Base-by-base conservation (phyloP, 257 asterid genomes). In the Petunia secreta region DNA sequence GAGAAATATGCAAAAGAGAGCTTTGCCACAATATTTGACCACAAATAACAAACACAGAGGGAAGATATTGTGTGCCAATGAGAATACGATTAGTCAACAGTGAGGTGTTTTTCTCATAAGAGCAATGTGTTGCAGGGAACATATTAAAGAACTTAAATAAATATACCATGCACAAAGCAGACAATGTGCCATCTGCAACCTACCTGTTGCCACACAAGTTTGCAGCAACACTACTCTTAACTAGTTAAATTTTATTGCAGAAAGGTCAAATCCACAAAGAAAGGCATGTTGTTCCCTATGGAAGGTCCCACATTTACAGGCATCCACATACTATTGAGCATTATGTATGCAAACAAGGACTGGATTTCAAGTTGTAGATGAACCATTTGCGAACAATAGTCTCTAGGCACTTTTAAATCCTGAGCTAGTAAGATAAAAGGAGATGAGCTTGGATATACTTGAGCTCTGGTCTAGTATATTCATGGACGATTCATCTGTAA, bases 161-260 rank as follows among this genome's bases (percentile, higher is more conserved):
- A 50, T 54, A 13, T 15, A 36, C 16, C 36, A 73, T 73, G 78
- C 62, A 50, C 44, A 73, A 16, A 50, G 14, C 60, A 50, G 36
- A 34, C 2, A 52, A 50, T 50, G 78, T 50, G 44, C 43, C 34
- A 3, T 73, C 78, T 73, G 36, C 13, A 0, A 50, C 62, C 62
- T 48, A 50, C 78, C 16, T 25, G 59, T 39, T 48, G 11, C 34
- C 60, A 71, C 10, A 3, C 13, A 34, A 73, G 36, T 50, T 73
- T 36, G 62, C 78, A 73, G 62, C 78, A 50, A 73, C 62, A 73
- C 43, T 43, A 66, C 75, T 40, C 74, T 65, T 15, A 25, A 34
- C 77, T 25, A 71, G 77, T 43, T 46, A 11, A 71, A 71, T 11
- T 48, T 36, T 36, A 36, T 50, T 73, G 36, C 9, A 36, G 46